Base-by-base conservation (phyloP, 192 early-diverging fungal species). In the Allomyces macrogynus region DNA sequence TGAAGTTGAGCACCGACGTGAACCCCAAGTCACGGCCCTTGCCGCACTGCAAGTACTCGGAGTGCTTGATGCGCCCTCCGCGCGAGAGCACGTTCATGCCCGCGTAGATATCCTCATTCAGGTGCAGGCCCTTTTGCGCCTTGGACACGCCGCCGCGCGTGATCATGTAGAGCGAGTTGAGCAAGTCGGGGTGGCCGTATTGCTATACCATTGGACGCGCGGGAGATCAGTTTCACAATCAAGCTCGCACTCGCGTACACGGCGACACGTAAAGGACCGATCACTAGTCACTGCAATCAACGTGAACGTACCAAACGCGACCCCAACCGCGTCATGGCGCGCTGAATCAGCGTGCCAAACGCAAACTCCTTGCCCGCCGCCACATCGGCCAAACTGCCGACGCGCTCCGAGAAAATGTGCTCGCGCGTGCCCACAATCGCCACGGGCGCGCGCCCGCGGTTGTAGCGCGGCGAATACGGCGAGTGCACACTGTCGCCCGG, bases 31-130 rank as follows among this genome's bases (percentile, higher is more conserved):
- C 90, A 70, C 87, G 86, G 10, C 90, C 90, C 76, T 91, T 92
- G 43, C 90, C 89, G 70, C 88, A 89, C 75, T 92, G 89, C 69
- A 84, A 89, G 76, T 92, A 92, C 72, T 92, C 90, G 4, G 86
- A 81, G 75, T 92, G 90, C 71, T 89, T 90, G 75, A 90, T 92
- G 40, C 83, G 77, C 0, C 89, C 90, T 61, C 90, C 90, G 24
- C 90, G 82, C 57, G 77, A 83, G 66, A 91, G 89, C 25, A 85
- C 87, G 70, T 81, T 87, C 87, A 92, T 92, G 69, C 90, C 90
- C 10, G 90, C 90, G 64, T 87, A 92, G 71, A 92, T 91, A 75
- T 92, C 90, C 76, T 92, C 90, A 67, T 91, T 92, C 63, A 92
- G 76, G 65, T 92, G 90, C 64, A 92, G 74, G 54, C 90, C 90